Evolutionary conservation across 2,329 filamentous ascomycete genomes (phyloP), one percentile per base, ranked within the genome.

Genomic region (Cyphellophora europaea): DNA sequence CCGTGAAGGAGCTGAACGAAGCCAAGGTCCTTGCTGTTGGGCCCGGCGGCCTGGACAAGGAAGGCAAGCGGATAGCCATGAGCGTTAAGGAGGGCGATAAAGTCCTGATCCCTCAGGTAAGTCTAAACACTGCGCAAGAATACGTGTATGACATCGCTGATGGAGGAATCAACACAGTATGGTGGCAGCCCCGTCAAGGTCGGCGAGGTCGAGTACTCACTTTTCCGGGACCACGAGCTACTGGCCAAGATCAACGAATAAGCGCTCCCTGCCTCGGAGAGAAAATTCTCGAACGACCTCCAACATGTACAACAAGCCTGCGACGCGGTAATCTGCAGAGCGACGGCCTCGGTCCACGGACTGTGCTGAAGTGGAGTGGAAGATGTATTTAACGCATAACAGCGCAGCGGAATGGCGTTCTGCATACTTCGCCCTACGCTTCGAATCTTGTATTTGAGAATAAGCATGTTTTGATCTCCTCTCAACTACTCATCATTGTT

Each of bases 221-320:
- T 98, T 48, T 98, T 94, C 82, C 77, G 91, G 56, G 91, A 98
- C 67, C 6, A 16, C 53, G 95, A 89, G 63, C 85, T 98, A 52
- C 78, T 98, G 43, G 91, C 91, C 63, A 98, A 96, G 82, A 94
- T 98, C 76, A 94, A 86, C 68, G 89, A 96, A 74, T 94, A 84
- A 71, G 21, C n/a, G 8, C 21, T 25, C 8, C n/a, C 8, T n/a
- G 21, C 21, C 21, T 25, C 21, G 21, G n/a, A 25, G 21, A 8
- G 21, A n/a, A 25, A 8, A n/a, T n/a, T n/a, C 8, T 25, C 21
- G 8, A 25, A 25, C 21, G n/a, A 25, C 8, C 8, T 8, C n/a
- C 8, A 25, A 8, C 21, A n/a, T 25, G 21, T 25, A 25, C 8
- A 25, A 25, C n/a, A 8, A 25, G 21, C n/a, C n/a, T n/a, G 21